These are phyloP conservation scores for Beauveria bassiana DNA, from an alignment of 2,329 filamentous ascomycete species.

Conservation along the genomic window DNA sequence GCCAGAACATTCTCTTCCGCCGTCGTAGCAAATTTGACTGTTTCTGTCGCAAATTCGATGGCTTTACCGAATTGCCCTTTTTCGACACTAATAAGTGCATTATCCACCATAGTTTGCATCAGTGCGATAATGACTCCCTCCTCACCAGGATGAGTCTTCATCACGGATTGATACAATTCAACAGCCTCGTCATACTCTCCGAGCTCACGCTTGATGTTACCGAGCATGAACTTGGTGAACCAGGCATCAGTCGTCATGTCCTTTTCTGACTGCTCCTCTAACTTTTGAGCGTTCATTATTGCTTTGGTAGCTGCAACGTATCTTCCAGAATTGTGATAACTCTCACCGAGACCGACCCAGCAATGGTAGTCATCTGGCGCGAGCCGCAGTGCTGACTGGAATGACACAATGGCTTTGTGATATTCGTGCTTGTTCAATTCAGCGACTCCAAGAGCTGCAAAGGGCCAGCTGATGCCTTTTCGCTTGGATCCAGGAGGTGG, in stretches of 20 bases:
- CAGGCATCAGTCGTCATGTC: slow-evolving; percentile 61
- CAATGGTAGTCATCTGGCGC: slow-evolving; percentile 85
- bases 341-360: slow-evolving; percentile 95
- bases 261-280: slow-evolving; percentile 53
- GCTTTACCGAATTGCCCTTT: slow-evolving; percentile 83
- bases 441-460: slow-evolving; percentile 85
- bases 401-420: slow-evolving; percentile 79
- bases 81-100: slow-evolving; percentile 66
- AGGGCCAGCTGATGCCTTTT: slow-evolving; percentile 92
- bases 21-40: slow-evolving; percentile 57
- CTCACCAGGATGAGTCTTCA: slow-evolving; percentile 60
- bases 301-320: slow-evolving; percentile 93
- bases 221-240: slow-evolving; percentile 96
- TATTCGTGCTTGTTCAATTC: slow-evolving; percentile 94
- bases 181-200: slow-evolving; percentile 86
- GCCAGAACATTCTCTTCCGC: slow-evolving; percentile 54
- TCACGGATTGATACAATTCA: slow-evolving; percentile 64
- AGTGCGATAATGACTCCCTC: slow-evolving; percentile 83
- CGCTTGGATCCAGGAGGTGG: slow-evolving; percentile 88
- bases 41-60: slow-evolving; percentile 58
- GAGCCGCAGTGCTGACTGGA: slow-evolving; percentile 80
- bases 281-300: slow-evolving; percentile 72
- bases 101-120: slow-evolving; percentile 81
- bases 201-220: slow-evolving; percentile 86
- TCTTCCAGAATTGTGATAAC: slow-evolving; percentile 87